phyloP scores from a whole-genome alignment of 176 grass and related monocot species.

The Ensete glaucum region DNA sequence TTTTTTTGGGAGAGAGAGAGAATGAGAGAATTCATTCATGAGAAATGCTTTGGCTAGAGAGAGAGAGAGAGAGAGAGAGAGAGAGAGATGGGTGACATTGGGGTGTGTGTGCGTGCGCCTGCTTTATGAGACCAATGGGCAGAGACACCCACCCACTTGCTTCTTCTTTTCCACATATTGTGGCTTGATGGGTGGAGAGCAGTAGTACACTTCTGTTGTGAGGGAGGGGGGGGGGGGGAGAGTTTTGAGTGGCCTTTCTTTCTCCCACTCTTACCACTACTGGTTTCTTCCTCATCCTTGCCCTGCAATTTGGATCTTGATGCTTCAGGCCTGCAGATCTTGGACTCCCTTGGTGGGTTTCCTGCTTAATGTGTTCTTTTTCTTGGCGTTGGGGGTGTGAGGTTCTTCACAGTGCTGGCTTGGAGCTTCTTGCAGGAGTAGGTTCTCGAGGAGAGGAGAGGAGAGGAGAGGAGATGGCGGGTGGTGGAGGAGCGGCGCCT shows the following conservation, averaged over 20 bases:
- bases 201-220: not conserved
- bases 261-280: not conserved
- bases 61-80: not conserved
- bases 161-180: not conserved
- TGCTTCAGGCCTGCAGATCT: not conserved
- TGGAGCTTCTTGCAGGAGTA: not conserved
- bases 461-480: conserved; percentile 44
- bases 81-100: not conserved
- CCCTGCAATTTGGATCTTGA: not conserved
- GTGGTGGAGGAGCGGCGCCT: conserved; percentile 46
- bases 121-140: not conserved
- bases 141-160: not conserved
- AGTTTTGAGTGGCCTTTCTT: not conserved
- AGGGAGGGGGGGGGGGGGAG: not conserved
- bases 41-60: not conserved
- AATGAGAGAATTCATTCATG: too few species aligned
- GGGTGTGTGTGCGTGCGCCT: not conserved
- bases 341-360: not conserved
- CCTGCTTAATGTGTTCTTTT: not conserved
- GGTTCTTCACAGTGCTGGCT: not conserved
- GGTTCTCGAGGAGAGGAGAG: not conserved
- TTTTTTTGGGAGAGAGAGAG: too few species aligned
- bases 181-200: not conserved
- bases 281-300: not conserved
- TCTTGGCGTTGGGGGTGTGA: too few species aligned